These are phyloP conservation scores for Leptographium flavum DNA, from an alignment of 2,329 filamentous ascomycete species.

Conservation along the genomic window DNA sequence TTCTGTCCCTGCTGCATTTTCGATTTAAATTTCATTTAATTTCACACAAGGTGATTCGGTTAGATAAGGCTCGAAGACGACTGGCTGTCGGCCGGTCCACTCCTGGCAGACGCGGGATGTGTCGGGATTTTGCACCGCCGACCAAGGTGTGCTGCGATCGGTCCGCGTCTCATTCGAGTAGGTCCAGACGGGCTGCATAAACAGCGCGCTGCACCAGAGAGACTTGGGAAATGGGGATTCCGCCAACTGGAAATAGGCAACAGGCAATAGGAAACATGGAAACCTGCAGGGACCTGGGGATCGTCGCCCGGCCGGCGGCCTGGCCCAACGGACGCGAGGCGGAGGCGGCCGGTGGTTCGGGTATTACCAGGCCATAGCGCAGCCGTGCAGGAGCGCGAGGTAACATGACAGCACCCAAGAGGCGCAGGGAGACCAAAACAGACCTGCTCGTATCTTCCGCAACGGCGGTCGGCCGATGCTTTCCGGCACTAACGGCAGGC, in stretches of 20 bases:
- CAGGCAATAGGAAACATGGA: too few species aligned
- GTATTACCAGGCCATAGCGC: neutral
- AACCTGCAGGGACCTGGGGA: too few species aligned
- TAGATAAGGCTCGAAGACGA: constrained; percentile 9
- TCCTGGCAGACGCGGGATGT: constrained; percentile 1
- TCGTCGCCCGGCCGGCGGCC: too few species aligned
- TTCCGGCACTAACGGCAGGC: neutral
- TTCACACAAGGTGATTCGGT: too few species aligned
- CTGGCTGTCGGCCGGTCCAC: neutral
- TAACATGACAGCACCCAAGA: neutral
- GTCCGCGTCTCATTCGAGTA: neutral
- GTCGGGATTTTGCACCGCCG: neutral
- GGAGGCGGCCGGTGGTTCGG: neutral
- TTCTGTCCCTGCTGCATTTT: too few species aligned
- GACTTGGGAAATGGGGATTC: neutral
- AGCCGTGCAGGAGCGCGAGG: neutral
- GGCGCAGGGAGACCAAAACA: too few species aligned
- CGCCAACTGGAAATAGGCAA: too few species aligned
- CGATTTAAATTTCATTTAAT: too few species aligned
- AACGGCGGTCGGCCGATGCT: neutral
- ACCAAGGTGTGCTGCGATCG: neutral
- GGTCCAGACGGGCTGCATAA: neutral
- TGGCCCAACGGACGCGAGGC: neutral
- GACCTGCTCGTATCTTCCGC: neutral
- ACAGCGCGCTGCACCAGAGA: neutral